phyloP scores from a whole-genome alignment of 371 early-diverging fungal genomes.

The Mortierella sp. region DNA sequence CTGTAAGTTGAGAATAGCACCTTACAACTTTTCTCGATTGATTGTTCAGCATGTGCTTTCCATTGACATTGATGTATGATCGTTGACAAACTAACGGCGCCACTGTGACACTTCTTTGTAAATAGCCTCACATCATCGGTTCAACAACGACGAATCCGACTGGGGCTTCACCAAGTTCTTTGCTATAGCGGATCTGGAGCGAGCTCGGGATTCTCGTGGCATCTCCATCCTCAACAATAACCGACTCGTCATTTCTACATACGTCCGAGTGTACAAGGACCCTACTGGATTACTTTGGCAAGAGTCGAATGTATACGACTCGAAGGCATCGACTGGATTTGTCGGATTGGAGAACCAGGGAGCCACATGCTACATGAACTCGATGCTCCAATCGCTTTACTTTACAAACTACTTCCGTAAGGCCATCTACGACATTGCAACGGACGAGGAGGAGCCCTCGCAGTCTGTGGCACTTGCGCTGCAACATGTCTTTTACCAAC shows the following conservation, averaged over 20 bases:
- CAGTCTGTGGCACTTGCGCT: constrained; percentile 93
- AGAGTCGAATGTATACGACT: constrained; percentile 86
- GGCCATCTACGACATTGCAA: constrained; percentile 91
- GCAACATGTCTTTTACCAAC: constrained; percentile 95
- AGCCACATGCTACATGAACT: constrained; percentile 99
- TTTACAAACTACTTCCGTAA: constrained; percentile 95
- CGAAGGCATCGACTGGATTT: constrained; percentile 90
- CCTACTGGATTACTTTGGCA: constrained; percentile 95
- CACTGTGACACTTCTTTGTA: background rate
- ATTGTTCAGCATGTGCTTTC: background rate
- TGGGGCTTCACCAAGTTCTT: constrained; percentile 94
- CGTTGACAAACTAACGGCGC: background rate
- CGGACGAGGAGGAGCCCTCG: constrained; percentile 88
- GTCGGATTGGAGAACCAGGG: constrained; percentile 98
- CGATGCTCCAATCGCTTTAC: constrained; percentile 96
- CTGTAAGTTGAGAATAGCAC: constrained; percentile 61
- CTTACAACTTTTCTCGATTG: background rate
- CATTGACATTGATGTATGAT: background rate
- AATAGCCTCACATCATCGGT: constrained; percentile 86
- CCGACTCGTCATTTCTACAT: constrained; percentile 74
- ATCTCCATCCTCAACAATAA: constrained; percentile 78
- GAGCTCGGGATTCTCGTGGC: constrained; percentile 59
- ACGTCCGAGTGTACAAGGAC: constrained; percentile 85
- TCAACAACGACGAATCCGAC: constrained; percentile 85
- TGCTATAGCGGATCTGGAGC: constrained; percentile 66